phyloP scores from a whole-genome alignment of 192 early-diverging fungal species.

The Glomus cerebriforme region DNA sequence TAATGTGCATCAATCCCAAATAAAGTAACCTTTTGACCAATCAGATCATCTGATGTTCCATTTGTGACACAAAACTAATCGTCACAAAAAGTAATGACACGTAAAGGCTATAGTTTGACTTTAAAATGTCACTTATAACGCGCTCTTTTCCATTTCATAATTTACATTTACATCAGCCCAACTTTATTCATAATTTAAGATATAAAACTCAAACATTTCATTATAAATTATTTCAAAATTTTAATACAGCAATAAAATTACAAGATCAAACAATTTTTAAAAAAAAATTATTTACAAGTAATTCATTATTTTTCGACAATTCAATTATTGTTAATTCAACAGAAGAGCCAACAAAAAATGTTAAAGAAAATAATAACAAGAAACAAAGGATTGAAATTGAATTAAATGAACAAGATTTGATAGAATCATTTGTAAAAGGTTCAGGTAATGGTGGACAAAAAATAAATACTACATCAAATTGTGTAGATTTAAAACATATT shows the following conservation, averaged over 20 bases:
- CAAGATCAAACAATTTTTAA: background rate
- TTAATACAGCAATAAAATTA: background rate
- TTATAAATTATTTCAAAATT: too few relatives aligned
- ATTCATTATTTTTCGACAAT: background rate
- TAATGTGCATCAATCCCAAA: too few relatives aligned
- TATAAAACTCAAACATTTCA: too few relatives aligned
- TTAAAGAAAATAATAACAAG: background rate
- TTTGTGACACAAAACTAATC: too few relatives aligned
- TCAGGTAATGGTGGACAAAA: slow-evolving; percentile 81
- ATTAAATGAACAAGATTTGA: slow-evolving; percentile 67
- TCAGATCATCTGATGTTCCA: too few relatives aligned
- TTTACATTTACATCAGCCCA: too few relatives aligned
- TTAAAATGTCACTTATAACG: too few relatives aligned
- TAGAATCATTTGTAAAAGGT: slow-evolving; percentile 75
- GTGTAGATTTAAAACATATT: slow-evolving; percentile 71
- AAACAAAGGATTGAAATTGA: slow-evolving; percentile 44
- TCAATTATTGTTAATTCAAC: background rate
- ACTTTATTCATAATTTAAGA: too few relatives aligned
- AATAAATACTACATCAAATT: slow-evolving; percentile 76
- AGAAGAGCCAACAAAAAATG: background rate
- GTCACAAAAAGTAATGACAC: too few relatives aligned
- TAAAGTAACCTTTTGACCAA: too few relatives aligned
- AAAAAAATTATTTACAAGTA: background rate
- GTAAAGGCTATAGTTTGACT: too few relatives aligned
- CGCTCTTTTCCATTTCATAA: too few relatives aligned